Conservation (phyloP, 805 yeast species). For the Ascoidea rubescens region DNA sequence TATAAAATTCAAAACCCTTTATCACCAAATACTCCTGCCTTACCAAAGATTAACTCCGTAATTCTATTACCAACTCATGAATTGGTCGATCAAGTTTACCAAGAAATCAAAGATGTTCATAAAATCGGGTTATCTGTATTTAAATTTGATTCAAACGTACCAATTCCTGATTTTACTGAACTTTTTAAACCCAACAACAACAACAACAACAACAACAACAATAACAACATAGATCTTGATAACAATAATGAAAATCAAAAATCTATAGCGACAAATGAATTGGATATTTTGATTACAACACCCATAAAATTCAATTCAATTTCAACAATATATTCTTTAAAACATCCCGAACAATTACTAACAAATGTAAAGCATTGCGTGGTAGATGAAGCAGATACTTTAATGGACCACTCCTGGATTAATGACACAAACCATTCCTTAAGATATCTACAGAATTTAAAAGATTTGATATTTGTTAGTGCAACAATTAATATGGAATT, state of each 20-base stretch:
- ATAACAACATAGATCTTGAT: no score
- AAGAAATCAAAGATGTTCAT: slow-evolving; percentile 20
- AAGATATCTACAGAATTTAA: slow-evolving; percentile 22
- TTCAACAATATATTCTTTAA: slow-evolving; percentile 20
- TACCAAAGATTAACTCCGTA: slow-evolving; percentile 46
- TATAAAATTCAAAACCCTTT: slow-evolving; percentile 22
- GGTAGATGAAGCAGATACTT: slow-evolving; percentile 88
- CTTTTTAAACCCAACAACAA: slow-evolving; percentile 17
- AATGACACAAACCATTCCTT: slow-evolving; percentile 43
- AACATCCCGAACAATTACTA: slow-evolving; percentile 18
- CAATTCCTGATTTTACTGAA: slow-evolving; percentile 37
- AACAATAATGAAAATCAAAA: no score
- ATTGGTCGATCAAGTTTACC: slow-evolving; percentile 65
- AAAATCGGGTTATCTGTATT: slow-evolving; percentile 29
- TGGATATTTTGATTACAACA: slow-evolving; percentile 76
- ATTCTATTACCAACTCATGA: slow-evolving; percentile 87
- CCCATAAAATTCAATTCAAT: slow-evolving; percentile 53
- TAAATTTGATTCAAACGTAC: slow-evolving; percentile 51
- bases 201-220: no score
- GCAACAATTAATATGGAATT: slow-evolving; percentile 84
- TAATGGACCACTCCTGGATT: slow-evolving; percentile 71
- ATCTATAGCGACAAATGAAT: slow-evolving; percentile 18
- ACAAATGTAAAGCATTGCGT: slow-evolving; percentile 46
- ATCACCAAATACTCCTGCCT: background rate
- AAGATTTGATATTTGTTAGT: slow-evolving; percentile 63